Conservation (phyloP, 2,329 filamentous ascomycete genomes). For the Exophiala spinifera region DNA sequence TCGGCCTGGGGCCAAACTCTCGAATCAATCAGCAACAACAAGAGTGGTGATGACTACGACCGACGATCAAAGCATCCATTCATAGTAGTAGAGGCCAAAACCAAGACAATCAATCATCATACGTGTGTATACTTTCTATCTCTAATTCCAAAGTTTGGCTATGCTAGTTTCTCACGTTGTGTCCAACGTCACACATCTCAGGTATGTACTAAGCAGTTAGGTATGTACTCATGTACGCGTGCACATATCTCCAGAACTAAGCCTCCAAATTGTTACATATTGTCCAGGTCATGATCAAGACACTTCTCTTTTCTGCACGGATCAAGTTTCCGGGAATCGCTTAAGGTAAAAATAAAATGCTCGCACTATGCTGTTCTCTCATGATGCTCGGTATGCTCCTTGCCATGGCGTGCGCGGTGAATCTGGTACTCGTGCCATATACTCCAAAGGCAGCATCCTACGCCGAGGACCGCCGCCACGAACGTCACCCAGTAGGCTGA, state of each 20-base stretch:
- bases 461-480: conserved; percentile 19
- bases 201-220: too few species aligned
- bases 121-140: background rate
- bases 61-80: too few species aligned
- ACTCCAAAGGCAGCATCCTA: conserved; percentile 32
- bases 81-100: background rate
- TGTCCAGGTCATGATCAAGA: background rate
- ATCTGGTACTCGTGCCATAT: conserved; percentile 41
- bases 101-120: background rate
- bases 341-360: background rate
- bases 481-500: conserved; percentile 74
- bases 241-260: background rate
- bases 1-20: too few species aligned
- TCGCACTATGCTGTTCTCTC: conserved; percentile 15
- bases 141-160: background rate
- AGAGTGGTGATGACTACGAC: too few species aligned
- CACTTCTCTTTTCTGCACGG: background rate
- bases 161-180: background rate
- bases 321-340: background rate
- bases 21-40: too few species aligned
- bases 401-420: conserved; percentile 21
- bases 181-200: too few species aligned
- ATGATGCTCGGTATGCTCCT: conserved; percentile 17
- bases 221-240: background rate
- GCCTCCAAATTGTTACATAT: background rate